A percentile compares a stretch with the other conserved stretches of the same genome.
These are phyloP conservation scores for Cordyceps fumosorosea DNA, from an alignment of 2,329 filamentous ascomycete genomes.

Conservation along the genomic window DNA sequence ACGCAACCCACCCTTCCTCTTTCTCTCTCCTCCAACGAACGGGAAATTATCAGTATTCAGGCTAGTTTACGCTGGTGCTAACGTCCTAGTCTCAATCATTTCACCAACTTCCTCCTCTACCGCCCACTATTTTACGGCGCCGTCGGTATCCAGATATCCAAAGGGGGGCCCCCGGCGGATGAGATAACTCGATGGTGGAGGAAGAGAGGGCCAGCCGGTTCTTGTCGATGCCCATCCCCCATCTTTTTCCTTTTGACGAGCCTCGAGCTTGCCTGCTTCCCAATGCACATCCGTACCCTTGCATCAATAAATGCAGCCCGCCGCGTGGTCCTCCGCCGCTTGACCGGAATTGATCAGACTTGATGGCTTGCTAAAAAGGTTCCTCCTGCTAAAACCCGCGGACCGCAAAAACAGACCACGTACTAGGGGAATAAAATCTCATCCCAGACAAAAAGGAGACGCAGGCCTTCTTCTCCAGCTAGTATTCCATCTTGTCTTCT, in stretches of 20 bases:
- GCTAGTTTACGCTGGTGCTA: not conserved
- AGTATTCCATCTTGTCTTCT: not conserved
- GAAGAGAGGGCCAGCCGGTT: not conserved
- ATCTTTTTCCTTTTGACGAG: not conserved
- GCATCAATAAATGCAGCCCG: not conserved
- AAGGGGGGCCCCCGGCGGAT: no score
- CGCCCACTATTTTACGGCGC: not conserved
- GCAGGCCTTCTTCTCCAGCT: not conserved
- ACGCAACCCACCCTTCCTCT: not conserved
- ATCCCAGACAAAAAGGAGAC: slow-evolving; percentile 4
- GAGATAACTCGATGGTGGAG: no score
- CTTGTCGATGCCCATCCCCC: not conserved
- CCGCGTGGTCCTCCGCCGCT: not conserved
- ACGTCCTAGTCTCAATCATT: not conserved
- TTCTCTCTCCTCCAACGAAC: not conserved
- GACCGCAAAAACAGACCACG: not conserved
- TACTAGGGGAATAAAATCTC: not conserved
- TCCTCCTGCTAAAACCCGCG: not conserved
- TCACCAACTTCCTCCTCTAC: not conserved
- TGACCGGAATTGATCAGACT: not conserved
- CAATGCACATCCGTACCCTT: not conserved
- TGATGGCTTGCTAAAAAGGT: not conserved
- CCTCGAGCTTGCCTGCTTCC: not conserved
- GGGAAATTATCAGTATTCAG: slow-evolving; percentile 8
- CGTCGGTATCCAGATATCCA: not conserved